Evolutionary conservation across 495 filamentous ascomycete species (phyloP).

Genomic region (Daldinia decipiens): DNA sequence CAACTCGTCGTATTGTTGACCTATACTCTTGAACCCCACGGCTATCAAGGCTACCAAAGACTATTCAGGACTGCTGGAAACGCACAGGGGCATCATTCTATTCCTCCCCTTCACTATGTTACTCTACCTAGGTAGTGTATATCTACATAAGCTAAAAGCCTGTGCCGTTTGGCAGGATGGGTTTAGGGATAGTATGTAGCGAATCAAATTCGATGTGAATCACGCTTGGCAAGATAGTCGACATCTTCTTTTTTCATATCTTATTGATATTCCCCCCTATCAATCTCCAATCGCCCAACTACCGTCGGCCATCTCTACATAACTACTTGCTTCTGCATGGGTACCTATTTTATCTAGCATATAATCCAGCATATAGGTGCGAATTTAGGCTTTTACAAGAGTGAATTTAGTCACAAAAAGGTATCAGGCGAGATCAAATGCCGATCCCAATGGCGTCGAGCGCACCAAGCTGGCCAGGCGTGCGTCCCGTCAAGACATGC

Average conservation of each 20-base stretch:
- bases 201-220: slow-evolving; percentile 30
- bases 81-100: slow-evolving; percentile 1
- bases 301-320: slow-evolving; percentile 6
- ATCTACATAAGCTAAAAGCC: slow-evolving; percentile 5
- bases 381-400: neutral
- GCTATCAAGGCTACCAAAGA: neutral
- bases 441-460: slow-evolving; percentile 33
- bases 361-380: slow-evolving; percentile 5
- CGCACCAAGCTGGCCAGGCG: slow-evolving; percentile 39
- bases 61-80: slow-evolving; percentile 1
- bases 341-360: slow-evolving; percentile 9
- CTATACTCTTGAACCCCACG: slow-evolving; percentile 9
- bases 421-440: neutral
- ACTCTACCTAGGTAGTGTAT: neutral
- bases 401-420: neutral
- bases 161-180: slow-evolving; percentile 21
- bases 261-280: slow-evolving; percentile 34
- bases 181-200: slow-evolving; percentile 14
- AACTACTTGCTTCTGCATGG: slow-evolving; percentile 7
- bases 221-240: slow-evolving; percentile 27
- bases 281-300: slow-evolving; percentile 20
- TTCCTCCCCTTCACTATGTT: slow-evolving; percentile 8
- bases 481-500: slow-evolving; percentile 44
- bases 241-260: slow-evolving; percentile 18
- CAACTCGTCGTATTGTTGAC: slow-evolving; percentile 31